Base-by-base conservation (phyloP, 805 yeast species). In the Pichia manshurica region DNA sequence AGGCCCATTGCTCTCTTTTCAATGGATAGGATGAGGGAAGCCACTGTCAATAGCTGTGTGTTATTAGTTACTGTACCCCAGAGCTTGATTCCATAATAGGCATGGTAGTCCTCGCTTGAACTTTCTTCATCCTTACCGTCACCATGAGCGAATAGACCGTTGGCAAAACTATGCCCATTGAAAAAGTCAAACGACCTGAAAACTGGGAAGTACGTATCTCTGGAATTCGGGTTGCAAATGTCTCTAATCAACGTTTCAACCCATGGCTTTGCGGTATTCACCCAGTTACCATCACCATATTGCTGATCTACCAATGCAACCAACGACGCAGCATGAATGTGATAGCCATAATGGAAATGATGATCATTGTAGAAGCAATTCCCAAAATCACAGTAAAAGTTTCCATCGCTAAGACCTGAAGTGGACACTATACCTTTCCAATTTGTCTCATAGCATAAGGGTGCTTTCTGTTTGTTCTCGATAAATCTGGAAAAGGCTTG, bases 291-390 rank as follows among this genome's bases (percentile, higher is more conserved):
- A 43, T 60, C 62, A 3, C 82, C 83, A 13, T 59, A 57, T 23
- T 66, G 63, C 4, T 55, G 49, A 60, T 87, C 95, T 16, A 82
- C 78, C 47, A 78, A 63, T n/a, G 83, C 90, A 40, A 86, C 76
- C 19, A 84, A 69, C 1, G 95, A 89, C 5, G 95, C 95, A 1
- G 95, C 85, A 61, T 86, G 90, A 42, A 87, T 73, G 55, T 80
- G 82, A 64, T 86, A 87, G 10, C 93, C 93, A 58, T 84, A 87
- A 62, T 87, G 95, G 75, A 86, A 87, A 61, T 87, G 93, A 58
- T 87, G 95, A 59, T 87, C 95, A 56, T 87, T 86, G 66, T 86
- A 87, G 62, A 77, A 84, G 21, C 85, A 77, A 61, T 83, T 75
- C 41, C 95, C 95, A 61, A 73, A 87, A 58, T 81, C 84, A 33